These are phyloP conservation scores for Neofusicoccum cordaticola DNA, from an alignment of 2,329 filamentous ascomycete species.

Conservation along the genomic window DNA sequence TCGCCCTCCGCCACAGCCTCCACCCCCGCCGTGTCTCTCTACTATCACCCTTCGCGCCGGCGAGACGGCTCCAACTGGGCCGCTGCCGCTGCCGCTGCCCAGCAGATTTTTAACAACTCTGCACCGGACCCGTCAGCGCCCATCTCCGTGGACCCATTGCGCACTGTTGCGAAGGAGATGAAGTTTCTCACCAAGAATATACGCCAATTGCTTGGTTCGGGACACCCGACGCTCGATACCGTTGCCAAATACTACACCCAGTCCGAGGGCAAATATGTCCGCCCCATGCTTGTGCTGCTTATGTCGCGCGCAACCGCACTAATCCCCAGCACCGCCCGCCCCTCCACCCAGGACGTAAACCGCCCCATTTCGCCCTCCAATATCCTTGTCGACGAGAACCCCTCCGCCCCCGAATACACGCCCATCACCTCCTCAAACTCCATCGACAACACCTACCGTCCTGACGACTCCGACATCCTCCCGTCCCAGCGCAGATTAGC, in stretches of 20 bases:
- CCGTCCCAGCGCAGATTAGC: conserved; percentile 90
- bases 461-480: conserved; percentile 66
- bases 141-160: conserved; percentile 80
- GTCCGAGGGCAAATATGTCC: conserved; percentile 93
- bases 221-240: conserved; percentile 89
- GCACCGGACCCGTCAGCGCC: conserved; percentile 57
- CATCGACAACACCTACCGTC: conserved; percentile 45
- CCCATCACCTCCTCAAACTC: conserved; percentile 53
- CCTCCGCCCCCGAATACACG: conserved; percentile 53
- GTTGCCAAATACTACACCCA: conserved; percentile 98
- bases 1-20: conserved; percentile 18
- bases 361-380: conserved; percentile 57
- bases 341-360: conserved; percentile 47
- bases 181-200: conserved; percentile 94
- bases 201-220: conserved; percentile 85
- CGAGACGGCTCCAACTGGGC: conserved; percentile 67
- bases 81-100: conserved; percentile 65
- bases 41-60: conserved; percentile 40
- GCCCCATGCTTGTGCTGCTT: conserved; percentile 88
- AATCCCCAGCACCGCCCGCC: conserved; percentile 56
- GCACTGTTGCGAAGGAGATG: conserved; percentile 92
- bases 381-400: conserved; percentile 79
- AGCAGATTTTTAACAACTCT: conserved; percentile 69
- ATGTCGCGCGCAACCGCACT: conserved; percentile 94
- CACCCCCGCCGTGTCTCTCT: conserved; percentile 25